Base-by-base conservation (phyloP, 148 eudicot genomes). In the Nyssa sinensis region DNA sequence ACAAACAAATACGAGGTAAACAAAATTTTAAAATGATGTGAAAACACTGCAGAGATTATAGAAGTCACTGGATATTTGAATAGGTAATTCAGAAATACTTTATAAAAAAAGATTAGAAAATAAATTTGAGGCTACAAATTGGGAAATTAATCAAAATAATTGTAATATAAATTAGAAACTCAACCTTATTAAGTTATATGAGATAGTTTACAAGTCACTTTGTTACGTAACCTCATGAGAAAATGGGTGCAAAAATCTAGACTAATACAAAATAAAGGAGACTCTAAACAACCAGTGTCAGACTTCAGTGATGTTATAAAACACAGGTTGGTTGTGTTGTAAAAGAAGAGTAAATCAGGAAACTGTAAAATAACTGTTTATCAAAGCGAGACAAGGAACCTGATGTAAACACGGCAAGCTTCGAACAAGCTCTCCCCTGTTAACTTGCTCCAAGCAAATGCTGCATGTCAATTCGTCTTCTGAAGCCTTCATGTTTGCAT, bases 391-490 rank as follows among this genome's bases (percentile, higher is more conserved):
- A 62, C 41, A 39, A 28, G 34, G 34, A 23, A 86, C 88, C 84
- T 83, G 88, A 81, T 86, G 88, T 75, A 86, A 78, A 73, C 88
- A 86, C 35, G 84, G 88, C 84, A 86, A 83, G 77, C 81, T 83
- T 32, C 88, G 88, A 55, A 83, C 81, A 63, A 86, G 82, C 66
- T 86, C 88, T 27, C 88, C 84, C 65, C 67, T 61, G 64, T 83
- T 73, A 19, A 78, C 82, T 79, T 86, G 82, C 74, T 86, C 88
- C 81, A 83, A 67, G 81, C 88, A 86, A 19, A 86, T 73, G 49
- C 78, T 80, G 71, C 88, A 85, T 16, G 84, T 83, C 12, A 86
- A 62, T 65, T 78, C 86, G 5, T 80, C 86, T 59, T 77, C 82
- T 6, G 34, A 24, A 57, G 64, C 69, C 71, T 76, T 70, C 32